A percentile compares a stretch with the other conserved stretches of the same genome.
These are phyloP conservation scores for Imleria badia DNA, from an alignment of 768 basidiomycete genomes.

Conservation along the genomic window DNA sequence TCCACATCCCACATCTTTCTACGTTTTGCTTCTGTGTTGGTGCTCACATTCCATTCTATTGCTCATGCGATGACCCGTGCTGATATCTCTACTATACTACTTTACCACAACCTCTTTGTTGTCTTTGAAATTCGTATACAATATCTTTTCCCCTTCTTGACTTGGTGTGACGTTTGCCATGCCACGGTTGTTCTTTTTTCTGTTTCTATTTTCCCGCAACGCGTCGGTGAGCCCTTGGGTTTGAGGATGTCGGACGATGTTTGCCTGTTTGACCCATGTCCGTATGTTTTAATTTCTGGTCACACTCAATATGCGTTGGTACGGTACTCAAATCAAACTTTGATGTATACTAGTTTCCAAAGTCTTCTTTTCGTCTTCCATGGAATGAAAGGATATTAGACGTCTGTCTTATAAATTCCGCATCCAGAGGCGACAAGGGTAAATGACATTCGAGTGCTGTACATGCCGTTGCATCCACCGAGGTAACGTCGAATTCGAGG, in stretches of 20 bases:
- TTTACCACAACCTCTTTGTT: slow-evolving; percentile 25
- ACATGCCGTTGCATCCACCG: too few relatives aligned
- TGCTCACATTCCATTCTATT: slow-evolving; percentile 29
- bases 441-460: too few relatives aligned
- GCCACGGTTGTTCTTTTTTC: slow-evolving; percentile 6
- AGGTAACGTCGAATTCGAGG: not conserved
- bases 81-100: slow-evolving; percentile 36
- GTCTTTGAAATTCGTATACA: slow-evolving; percentile 22
- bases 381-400: not conserved
- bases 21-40: slow-evolving; percentile 18
- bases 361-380: not conserved
- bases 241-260: not conserved
- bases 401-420: too few relatives aligned
- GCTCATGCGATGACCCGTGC: slow-evolving; percentile 28
- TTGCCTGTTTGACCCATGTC: slow-evolving; percentile 1
- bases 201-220: not conserved
- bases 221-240: slow-evolving; percentile 4
- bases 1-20: slow-evolving; percentile 17
- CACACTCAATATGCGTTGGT: slow-evolving; percentile 18
- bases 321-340: slow-evolving; percentile 14
- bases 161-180: slow-evolving; percentile 12
- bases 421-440: too few relatives aligned
- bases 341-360: slow-evolving; percentile 28
- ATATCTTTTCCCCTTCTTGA: not conserved
- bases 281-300: slow-evolving; percentile 10